Percentiles rank a stretch among this genome's conserved stretches.
phyloP scores from a whole-genome alignment of 1,139 yeast genomes.

The Hyphopichia fennica region DNA sequence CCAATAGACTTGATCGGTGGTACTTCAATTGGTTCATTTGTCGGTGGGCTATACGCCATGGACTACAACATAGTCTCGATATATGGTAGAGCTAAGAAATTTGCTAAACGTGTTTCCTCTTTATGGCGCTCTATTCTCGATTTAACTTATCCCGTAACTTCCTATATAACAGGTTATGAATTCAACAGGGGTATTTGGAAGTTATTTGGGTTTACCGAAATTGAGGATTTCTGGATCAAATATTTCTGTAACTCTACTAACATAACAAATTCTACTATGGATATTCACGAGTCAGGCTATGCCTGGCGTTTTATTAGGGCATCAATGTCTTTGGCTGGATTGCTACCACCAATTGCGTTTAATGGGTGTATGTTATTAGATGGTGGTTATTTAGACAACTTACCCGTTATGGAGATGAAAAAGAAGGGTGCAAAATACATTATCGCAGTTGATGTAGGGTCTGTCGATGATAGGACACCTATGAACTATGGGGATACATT shows the following conservation, averaged over 20 bases:
- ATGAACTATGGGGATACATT: constrained; percentile 91
- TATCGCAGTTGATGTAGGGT: constrained; percentile 97
- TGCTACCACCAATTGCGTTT: constrained; percentile 85
- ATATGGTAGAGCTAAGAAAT: constrained; percentile 85
- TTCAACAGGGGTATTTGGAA: constrained; percentile 97
- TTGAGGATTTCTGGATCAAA: constrained; percentile 94
- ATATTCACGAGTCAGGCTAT: constrained; percentile 85
- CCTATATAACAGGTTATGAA: constrained; percentile 96
- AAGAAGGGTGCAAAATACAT: constrained; percentile 83
- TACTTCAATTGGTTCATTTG: constrained; percentile 92
- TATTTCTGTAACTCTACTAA: constrained; percentile 93
- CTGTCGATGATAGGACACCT: constrained; percentile 88
- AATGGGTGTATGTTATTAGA: constrained; percentile 92
- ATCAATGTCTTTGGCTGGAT: constrained; percentile 94
- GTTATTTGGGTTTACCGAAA: constrained; percentile 84
- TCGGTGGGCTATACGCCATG: constrained; percentile 91
- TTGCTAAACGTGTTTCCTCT: constrained; percentile 79
- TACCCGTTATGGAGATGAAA: constrained; percentile 91
- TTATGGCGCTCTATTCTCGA: constrained; percentile 84
- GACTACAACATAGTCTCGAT: constrained; percentile 91
- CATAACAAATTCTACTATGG: constrained; percentile 94
- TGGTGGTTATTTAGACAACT: constrained; percentile 93
- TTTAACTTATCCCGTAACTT: constrained; percentile 88
- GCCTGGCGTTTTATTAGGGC: constrained; percentile 97
- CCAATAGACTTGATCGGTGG: constrained; percentile 96